Base-by-base conservation (phyloP, 306 rosid species). In the Albizia julibrissin region DNA sequence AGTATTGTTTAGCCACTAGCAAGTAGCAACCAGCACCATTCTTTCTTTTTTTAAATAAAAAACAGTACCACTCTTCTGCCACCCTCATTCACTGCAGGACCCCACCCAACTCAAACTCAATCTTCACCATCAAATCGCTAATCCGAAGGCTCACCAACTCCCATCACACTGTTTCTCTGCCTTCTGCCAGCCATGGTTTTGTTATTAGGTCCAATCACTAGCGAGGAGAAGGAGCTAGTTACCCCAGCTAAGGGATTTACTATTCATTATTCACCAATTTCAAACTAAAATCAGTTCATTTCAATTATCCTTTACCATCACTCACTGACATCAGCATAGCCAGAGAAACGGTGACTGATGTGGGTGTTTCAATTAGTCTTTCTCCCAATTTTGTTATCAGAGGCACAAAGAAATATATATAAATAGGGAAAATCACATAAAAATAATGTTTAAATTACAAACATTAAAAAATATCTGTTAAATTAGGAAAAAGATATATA, bases 81-180 rank as follows among this genome's bases (percentile, higher is more conserved):
- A 75, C 27, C 15, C 59, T n/a, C 56, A 42, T 70, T 11, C 0
- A 1, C 3, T 37, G 22, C 34, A 87, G 83, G 81, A 31, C 84
- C 87, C 82, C 72, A 37, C 8, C 72, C 73, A 47, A 49, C 74
- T 68, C 74, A 68, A 58, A 59, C 76, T 68, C 74, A 68, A 75
- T 77, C 72, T 69, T 69, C 84, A 74, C 67, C 73, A 84, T 91
- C 89, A 81, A 76, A 80, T 84, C 84, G 74, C 74, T 64, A 68
- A 73, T 90, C 89, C 79, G 59, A 87, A 82, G 79, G 73, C 71
- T 83, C 78, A 87, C 88, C 93, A 76, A 75, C 82, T 85, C 56
- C 81, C 81, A 62, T 58, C 67, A 22, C n/a, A 26, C 74, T 64
- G 21, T 64, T 82, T 82, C 43, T 62, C 43, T 69, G 40, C 64